A percentile compares a stretch with the other conserved stretches of the same genome.
phyloP scores from a whole-genome alignment of 2,329 filamentous ascomycete species.

The Arthrobotrys sinensis region DNA sequence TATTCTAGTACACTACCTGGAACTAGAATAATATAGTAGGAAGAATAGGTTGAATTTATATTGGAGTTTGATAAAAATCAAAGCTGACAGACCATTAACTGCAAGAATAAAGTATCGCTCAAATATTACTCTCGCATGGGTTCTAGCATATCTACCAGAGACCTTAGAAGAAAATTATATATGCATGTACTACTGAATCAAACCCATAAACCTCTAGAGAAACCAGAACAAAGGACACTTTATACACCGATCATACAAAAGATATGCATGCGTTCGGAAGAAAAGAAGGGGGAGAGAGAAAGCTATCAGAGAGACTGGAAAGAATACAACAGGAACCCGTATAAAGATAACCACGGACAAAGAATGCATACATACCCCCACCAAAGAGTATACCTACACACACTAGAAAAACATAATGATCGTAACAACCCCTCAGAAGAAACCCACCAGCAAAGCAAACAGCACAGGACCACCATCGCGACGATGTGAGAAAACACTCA shows the following conservation, averaged over 20 bases:
- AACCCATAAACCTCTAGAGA: neutral
- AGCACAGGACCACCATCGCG: conserved; percentile 16
- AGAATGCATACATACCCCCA: conserved; percentile 1
- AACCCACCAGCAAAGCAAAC: conserved; percentile 16
- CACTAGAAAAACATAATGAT: conserved; percentile 15
- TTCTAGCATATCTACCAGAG: neutral
- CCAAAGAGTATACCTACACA: neutral
- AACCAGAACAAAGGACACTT: neutral
- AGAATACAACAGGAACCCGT: neutral
- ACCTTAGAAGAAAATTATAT: neutral
- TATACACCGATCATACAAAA: conserved; percentile 19
- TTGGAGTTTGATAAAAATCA: too few species aligned
- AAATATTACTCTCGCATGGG: too few species aligned
- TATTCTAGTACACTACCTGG: too few species aligned
- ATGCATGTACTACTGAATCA: neutral
- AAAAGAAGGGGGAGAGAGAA: neutral
- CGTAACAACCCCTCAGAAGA: conserved; percentile 10
- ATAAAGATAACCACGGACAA: neutral
- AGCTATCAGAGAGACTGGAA: too few species aligned
- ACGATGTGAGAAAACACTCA: neutral
- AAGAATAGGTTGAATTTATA: too few species aligned
- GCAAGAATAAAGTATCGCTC: too few species aligned
- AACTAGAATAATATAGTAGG: too few species aligned
- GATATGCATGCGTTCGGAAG: neutral
- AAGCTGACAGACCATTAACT: too few species aligned